Conservation (phyloP, 352 stramenopile genomes). For the Phytophthora pseudosyringae region DNA sequence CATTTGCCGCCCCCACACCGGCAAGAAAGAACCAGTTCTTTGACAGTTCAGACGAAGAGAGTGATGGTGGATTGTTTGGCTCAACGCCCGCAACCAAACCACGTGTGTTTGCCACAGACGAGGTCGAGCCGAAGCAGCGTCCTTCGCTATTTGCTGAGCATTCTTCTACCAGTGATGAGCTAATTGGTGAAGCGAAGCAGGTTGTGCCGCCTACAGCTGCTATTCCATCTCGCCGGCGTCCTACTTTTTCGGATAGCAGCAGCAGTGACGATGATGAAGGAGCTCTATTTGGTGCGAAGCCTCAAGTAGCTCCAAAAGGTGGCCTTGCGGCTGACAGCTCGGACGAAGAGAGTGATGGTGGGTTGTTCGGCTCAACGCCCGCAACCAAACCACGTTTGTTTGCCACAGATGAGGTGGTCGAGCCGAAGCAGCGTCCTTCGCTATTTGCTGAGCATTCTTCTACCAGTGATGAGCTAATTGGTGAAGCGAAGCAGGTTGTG, state of each 20-base stretch:
- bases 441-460: slow-evolving; percentile 49
- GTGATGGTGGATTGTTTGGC: slow-evolving; percentile 67
- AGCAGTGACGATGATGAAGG: slow-evolving; percentile 64
- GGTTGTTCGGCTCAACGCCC: too few relatives aligned
- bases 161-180: slow-evolving; percentile 33
- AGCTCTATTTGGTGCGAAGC: slow-evolving; percentile 59
- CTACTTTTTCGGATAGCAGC: slow-evolving; percentile 23
- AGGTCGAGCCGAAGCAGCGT: slow-evolving; percentile 21
- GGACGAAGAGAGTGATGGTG: too few relatives aligned
- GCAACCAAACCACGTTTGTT: too few relatives aligned
- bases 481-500: too few relatives aligned
- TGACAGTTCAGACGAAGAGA: slow-evolving; percentile 68
- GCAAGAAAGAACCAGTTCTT: slow-evolving; percentile 56
- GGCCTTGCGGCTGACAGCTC: too few relatives aligned
- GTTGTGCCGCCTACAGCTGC: too few relatives aligned
- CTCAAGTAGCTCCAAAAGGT: too few relatives aligned
- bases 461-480: slow-evolving; percentile 46
- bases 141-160: slow-evolving; percentile 48
- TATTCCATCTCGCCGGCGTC: too few relatives aligned
- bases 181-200: too few relatives aligned
- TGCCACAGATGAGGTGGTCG: too few relatives aligned
- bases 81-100: slow-evolving; percentile 25
- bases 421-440: too few relatives aligned
- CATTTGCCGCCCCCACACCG: slow-evolving; percentile 28
- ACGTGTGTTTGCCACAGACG: slow-evolving; percentile 37